phyloP scores from a whole-genome alignment of 176 grass and related monocot genomes.

The Musa acuminata region DNA sequence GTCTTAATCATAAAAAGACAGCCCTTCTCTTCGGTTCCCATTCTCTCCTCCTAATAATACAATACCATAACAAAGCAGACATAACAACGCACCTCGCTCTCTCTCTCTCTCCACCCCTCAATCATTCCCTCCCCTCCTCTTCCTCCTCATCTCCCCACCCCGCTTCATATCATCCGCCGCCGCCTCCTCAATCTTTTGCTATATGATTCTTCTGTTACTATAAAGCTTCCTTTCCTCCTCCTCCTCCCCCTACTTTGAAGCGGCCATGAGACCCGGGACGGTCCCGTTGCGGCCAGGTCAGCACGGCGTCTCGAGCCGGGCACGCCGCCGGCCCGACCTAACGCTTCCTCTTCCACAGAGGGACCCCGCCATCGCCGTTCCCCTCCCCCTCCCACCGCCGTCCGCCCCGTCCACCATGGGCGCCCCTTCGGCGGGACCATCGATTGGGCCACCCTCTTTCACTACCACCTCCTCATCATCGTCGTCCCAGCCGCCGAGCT shows the following conservation, averaged over 20 bases:
- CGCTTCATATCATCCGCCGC: too few species aligned
- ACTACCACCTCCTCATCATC: neutral
- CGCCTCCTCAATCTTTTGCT: too few species aligned
- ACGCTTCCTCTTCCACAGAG: constrained; percentile 1
- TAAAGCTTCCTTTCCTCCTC: neutral
- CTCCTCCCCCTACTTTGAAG: neutral
- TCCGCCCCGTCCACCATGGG: neutral
- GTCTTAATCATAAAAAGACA: too few species aligned
- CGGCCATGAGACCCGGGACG: constrained; percentile 1
- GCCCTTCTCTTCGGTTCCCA: too few species aligned
- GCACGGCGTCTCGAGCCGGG: neutral
- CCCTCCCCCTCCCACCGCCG: neutral
- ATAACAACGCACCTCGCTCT: too few species aligned
- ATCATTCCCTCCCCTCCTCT: too few species aligned
- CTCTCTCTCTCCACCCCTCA: neutral
- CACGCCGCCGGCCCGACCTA: constrained; percentile 5
- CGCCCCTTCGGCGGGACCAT: neutral
- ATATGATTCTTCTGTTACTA: too few species aligned
- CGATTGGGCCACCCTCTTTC: neutral
- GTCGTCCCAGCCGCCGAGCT: neutral
- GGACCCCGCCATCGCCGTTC: neutral
- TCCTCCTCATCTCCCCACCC: too few species aligned
- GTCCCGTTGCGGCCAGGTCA: neutral
- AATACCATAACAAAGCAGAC: too few species aligned
- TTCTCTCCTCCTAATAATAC: too few species aligned